Evolutionary conservation across 2,329 filamentous ascomycete genomes (phyloP).

Genomic region (Aspergillus glaucus): DNA sequence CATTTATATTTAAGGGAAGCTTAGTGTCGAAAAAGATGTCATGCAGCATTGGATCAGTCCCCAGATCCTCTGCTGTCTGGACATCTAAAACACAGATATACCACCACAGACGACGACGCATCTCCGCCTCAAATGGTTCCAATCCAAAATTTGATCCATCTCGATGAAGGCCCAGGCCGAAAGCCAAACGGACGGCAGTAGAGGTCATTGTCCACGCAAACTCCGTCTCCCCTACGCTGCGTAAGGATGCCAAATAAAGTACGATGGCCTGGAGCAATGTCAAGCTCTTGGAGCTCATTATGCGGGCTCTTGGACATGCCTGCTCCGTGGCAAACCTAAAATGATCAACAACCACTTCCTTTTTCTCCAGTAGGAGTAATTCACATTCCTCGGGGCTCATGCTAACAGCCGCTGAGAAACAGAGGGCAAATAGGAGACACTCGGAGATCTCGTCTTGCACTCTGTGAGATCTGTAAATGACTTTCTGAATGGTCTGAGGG

Average conservation of each 20-base stretch:
- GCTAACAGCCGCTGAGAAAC: conserved; percentile 13
- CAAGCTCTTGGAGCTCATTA: conserved; percentile 8
- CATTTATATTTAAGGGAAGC: conserved; percentile 46
- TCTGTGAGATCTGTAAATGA: conserved; percentile 8
- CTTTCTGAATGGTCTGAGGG: neutral
- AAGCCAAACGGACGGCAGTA: conserved; percentile 46
- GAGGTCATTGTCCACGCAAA: conserved; percentile 50
- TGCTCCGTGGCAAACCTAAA: neutral
- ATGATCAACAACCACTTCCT: too few species aligned
- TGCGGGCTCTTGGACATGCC: conserved; percentile 6
- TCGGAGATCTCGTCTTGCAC: conserved; percentile 1
- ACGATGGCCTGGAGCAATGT: conserved; percentile 12
- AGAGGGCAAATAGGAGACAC: conserved; percentile 9
- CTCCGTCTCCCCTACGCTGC: conserved; percentile 10
- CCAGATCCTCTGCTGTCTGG: conserved; percentile 57
- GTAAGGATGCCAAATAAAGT: conserved; percentile 11
- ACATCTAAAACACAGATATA: conserved; percentile 48
- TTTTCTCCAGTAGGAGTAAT: too few species aligned
- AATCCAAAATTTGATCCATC: conserved; percentile 46
- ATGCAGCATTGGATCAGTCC: conserved; percentile 55
- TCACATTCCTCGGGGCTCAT: conserved; percentile 8
- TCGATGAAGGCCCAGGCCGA: conserved; percentile 52
- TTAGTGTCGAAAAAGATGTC: conserved; percentile 56
- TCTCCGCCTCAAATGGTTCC: conserved; percentile 46
- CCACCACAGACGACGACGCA: conserved; percentile 36